These are phyloP conservation scores for Aspergillus sp. DNA, from an alignment of 2,329 filamentous ascomycete species.

Conservation along the genomic window DNA sequence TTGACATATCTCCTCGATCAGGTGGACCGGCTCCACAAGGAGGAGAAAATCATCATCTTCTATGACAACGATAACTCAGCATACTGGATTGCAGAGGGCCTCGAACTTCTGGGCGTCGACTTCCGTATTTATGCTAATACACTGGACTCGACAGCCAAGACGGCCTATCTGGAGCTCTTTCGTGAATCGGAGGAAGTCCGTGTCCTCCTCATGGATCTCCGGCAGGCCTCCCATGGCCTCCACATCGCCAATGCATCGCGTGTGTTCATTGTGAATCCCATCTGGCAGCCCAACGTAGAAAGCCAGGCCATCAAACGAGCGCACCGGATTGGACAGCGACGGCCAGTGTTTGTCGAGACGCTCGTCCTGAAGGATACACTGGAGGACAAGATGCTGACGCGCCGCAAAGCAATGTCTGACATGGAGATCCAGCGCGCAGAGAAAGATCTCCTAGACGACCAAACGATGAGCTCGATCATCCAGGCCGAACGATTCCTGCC, in stretches of 20 bases:
- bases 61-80: constrained; percentile 86
- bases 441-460: constrained; percentile 58
- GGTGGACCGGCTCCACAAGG: constrained; percentile 63
- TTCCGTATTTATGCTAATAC: constrained; percentile 57
- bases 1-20: constrained; percentile 78
- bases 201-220: constrained; percentile 87
- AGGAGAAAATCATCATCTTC: constrained; percentile 88
- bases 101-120: constrained; percentile 67
- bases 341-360: constrained; percentile 79
- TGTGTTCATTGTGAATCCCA: constrained; percentile 85
- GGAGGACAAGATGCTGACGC: constrained; percentile 77
- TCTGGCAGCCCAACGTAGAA: constrained; percentile 78
- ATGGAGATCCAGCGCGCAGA: constrained; percentile 53
- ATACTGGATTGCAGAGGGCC: constrained; percentile 76
- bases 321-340: constrained; percentile 79
- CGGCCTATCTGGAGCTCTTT: constrained; percentile 76
- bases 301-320: constrained; percentile 90
- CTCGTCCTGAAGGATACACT: constrained; percentile 75
- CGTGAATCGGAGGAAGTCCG: constrained; percentile 66
- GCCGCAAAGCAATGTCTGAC: constrained; percentile 71
- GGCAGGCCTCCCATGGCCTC: constrained; percentile 81
- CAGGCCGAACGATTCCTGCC: constrained; percentile 53
- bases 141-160: constrained; percentile 61
- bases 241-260: constrained; percentile 80
- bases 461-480: constrained; percentile 57